A percentile compares a stretch with the other conserved stretches of the same genome.
These are phyloP conservation scores for Coemansia sp. DNA, from an alignment of 192 early-diverging fungal genomes.

Conservation along the genomic window DNA sequence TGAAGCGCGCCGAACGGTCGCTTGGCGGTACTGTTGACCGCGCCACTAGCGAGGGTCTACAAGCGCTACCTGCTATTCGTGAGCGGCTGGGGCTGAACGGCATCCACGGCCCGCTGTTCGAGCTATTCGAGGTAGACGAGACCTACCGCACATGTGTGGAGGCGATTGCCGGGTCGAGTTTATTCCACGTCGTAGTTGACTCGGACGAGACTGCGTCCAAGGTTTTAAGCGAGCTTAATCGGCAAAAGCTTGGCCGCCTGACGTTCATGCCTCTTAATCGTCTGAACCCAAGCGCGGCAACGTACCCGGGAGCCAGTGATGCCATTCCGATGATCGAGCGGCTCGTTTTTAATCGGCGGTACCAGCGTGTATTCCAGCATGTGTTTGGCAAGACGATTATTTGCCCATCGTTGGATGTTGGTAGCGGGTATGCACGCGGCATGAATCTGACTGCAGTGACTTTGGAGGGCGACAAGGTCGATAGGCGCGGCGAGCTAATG, in stretches of 20 bases:
- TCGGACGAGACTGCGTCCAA: slow-evolving; percentile 84
- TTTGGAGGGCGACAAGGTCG: slow-evolving; percentile 89
- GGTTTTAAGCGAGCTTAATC: slow-evolving; percentile 59
- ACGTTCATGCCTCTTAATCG: slow-evolving; percentile 97
- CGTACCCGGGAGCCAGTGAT: slow-evolving; percentile 70
- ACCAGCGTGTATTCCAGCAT: slow-evolving; percentile 79
- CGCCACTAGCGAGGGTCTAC: slow-evolving; percentile 78
- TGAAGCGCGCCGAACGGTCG: slow-evolving; percentile 70
- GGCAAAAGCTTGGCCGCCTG: slow-evolving; percentile 74
- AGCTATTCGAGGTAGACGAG: slow-evolving; percentile 89
- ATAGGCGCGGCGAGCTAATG: slow-evolving; percentile 87
- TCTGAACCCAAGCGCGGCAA: slow-evolving; percentile 60
- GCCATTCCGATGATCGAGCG: slow-evolving; percentile 83
- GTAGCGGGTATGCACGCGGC: slow-evolving; percentile 72
- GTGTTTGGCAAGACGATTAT: slow-evolving; percentile 92
- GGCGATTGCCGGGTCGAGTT: slow-evolving; percentile 78
- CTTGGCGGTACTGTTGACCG: slow-evolving; percentile 80
- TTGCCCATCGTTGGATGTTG: slow-evolving; percentile 80
- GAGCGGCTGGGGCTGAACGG: slow-evolving; percentile 66
- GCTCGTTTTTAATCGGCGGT: slow-evolving; percentile 71
- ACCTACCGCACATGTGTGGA: slow-evolving; percentile 85
- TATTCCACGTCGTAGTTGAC: slow-evolving; percentile 97
- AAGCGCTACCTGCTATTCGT: slow-evolving; percentile 69
- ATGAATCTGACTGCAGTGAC: slow-evolving; percentile 86
- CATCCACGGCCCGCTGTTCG: slow-evolving; percentile 89